Base-by-base conservation (phyloP, 805 yeast species). In the Starmerella powellii region DNA sequence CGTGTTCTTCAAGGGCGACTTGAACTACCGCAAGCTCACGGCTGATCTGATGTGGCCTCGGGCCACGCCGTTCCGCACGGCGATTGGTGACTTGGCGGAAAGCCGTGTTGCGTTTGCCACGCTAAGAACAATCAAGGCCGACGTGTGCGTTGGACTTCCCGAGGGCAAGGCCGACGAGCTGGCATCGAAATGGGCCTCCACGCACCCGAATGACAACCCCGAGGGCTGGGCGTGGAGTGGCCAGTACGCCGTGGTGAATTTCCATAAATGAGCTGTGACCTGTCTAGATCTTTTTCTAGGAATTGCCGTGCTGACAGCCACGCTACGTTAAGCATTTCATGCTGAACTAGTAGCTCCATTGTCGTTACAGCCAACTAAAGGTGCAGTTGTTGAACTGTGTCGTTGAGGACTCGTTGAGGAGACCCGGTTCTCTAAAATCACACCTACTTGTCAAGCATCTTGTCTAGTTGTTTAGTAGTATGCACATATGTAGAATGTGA, bases 71-170 rank as follows among this genome's bases (percentile, higher is more conserved):
- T 93, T 88, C 65, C 52, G 47, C 3, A 44, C 48, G 8, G 88
- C 95, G 4, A 71, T 88, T 46, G 82, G 81, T 42, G 71, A 74
- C 3, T 67, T 88, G 50, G 80, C 80, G 1, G 50, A 61, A 0
- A 70, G 77, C 24, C 78, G 78, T 8, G 65, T 91, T 41, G 77
- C 76, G 13, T 53, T 84, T 21, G 66, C 85, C 45, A 73, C 93
- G 27, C 70, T 91, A 54, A 76, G 99, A 66, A 91, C 97, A 2
- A 80, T 94, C 61, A 91, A 91, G 63, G 96, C 97, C 1, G 98
- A 91, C 59, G 97, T 87, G 6, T 78, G 81, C 41, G 95, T 83
- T 31, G 97, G 94, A 1, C 71, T 91, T 49, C 45, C 57, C 21
- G 70, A 67, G 31, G 95, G 95, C 3, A 63, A 73, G 32, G 82